Base-by-base conservation (phyloP, 1,284 basidiomycete species). In the Anthracocystis walkeri region DNA sequence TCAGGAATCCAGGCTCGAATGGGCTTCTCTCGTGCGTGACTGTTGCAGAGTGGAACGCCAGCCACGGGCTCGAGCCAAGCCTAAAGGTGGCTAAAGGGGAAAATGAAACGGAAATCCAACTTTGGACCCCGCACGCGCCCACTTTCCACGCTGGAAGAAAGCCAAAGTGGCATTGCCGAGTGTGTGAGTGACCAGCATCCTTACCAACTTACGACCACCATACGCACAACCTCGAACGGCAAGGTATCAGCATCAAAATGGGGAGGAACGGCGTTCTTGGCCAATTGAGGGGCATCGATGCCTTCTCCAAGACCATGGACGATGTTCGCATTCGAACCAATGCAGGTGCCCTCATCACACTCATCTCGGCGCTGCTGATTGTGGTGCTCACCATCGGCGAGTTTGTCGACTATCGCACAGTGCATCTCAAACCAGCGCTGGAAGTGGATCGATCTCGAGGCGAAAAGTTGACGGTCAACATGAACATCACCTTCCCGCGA, bases 401-500 rank as follows among this genome's bases (percentile, higher is more conserved):
- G 86, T 98, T 94, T 86, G 87, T 97, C 86, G 95, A 99, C 87
- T 99, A 98, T 86, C 90, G 95, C 67, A 89, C 90, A 72, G 90
- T 98, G 45, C 90, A 89, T 63, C 48, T 78, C 52, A 69, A 75
- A 29, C 77, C 75, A 88, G 93, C 74, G 52, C 81, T 82, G 50
- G 72, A 82, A 59, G 75, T 82, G 18, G 97, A 99, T 88, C 90
- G 91, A 85, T 94, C 93, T 80, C 89, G 97, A 83, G 96, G 95
- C 53, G 95, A 99, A 88, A 94, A 93, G 86, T 87, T 99, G 76
- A 93, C 92, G 12, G 93, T 97, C 49, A 91, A 91, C 82, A 88
- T 99, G 87, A 95, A 99, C 84, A 88, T 99, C 64, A 94, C 93
- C 2, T 99, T 99, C 87, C 96, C 97, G 0, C 90, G 94, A 76